Evolutionary conservation across 129 eudicot species (phyloP).

Genomic region (Heracleum sosnowskyi): DNA sequence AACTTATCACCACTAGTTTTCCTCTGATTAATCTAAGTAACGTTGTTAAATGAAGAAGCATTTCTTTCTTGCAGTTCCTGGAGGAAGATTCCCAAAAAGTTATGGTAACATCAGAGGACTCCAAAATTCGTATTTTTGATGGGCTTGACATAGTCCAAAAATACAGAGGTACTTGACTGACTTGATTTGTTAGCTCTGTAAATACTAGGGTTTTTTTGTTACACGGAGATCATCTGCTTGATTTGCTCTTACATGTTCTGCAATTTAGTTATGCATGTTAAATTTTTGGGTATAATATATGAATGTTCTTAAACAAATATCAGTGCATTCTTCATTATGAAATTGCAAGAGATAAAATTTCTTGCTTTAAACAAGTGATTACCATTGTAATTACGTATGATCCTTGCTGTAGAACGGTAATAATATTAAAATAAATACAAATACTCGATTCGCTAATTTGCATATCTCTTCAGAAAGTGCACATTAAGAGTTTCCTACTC

Average conservation of each 20-base stretch:
- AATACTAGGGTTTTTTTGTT: neutral
- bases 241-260: neutral
- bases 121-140: slow-evolving; percentile 41
- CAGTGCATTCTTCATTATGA: too few species aligned
- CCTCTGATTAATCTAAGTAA: neutral
- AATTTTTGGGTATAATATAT: too few species aligned
- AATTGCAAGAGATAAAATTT: neutral
- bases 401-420: neutral
- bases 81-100: slow-evolving; percentile 26
- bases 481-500: neutral
- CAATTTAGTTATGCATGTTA: neutral
- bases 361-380: too few species aligned
- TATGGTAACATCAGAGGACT: slow-evolving; percentile 48
- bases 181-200: neutral
- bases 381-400: neutral
- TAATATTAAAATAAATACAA: neutral
- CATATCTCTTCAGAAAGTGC: neutral
- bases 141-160: slow-evolving; percentile 34
- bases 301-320: too few species aligned
- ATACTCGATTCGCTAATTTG: neutral
- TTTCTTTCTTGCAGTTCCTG: slow-evolving; percentile 26
- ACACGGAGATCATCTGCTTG: neutral
- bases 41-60: neutral
- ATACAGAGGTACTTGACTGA: slow-evolving; percentile 34
- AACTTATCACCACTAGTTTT: neutral